These are phyloP conservation scores for Rhodotorula kratochvilovae DNA, from an alignment of 768 basidiomycete genomes.

Conservation along the genomic window DNA sequence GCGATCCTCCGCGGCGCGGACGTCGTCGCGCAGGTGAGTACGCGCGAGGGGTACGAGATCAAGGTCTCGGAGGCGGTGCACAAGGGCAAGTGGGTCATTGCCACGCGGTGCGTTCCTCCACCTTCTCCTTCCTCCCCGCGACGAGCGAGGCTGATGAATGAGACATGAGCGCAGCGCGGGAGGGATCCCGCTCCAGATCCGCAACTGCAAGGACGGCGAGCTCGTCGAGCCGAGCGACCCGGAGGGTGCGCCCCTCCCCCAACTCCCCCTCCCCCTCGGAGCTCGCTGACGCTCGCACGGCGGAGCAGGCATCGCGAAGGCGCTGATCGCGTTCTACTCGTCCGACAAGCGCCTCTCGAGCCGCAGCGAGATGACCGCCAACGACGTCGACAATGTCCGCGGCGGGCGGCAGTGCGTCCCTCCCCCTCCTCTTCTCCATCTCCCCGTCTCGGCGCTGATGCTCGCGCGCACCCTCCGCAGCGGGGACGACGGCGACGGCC, in stretches of 20 bases:
- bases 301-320: conserved; percentile 10
- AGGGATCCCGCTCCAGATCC: conserved; percentile 88
- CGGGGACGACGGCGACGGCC: conserved; percentile 6
- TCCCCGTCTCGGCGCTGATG: neutral
- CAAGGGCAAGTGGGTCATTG: conserved; percentile 79
- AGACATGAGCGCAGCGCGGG: conserved; percentile 55
- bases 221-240: conserved; percentile 74
- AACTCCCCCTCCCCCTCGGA: neutral
- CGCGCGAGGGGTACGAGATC: conserved; percentile 94
- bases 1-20: conserved; percentile 82
- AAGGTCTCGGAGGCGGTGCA: conserved; percentile 71
- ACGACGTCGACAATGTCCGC: neutral
- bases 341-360: neutral
- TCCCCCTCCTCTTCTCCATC: neutral
- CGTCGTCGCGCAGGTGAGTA: conserved; percentile 84
- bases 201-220: conserved; percentile 81
- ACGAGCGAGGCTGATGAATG: conserved; percentile 64
- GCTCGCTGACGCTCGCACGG: too few species aligned
- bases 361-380: conserved; percentile 4
- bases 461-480: neutral
- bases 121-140: conserved; percentile 65
- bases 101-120: conserved; percentile 82
- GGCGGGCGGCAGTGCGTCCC: conserved; percentile 9
- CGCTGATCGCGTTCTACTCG: conserved; percentile 16
- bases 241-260: conserved; percentile 39